These are phyloP conservation scores for Cryptococcus sp. DNA, from an alignment of 1,284 basidiomycete genomes.

Conservation along the genomic window DNA sequence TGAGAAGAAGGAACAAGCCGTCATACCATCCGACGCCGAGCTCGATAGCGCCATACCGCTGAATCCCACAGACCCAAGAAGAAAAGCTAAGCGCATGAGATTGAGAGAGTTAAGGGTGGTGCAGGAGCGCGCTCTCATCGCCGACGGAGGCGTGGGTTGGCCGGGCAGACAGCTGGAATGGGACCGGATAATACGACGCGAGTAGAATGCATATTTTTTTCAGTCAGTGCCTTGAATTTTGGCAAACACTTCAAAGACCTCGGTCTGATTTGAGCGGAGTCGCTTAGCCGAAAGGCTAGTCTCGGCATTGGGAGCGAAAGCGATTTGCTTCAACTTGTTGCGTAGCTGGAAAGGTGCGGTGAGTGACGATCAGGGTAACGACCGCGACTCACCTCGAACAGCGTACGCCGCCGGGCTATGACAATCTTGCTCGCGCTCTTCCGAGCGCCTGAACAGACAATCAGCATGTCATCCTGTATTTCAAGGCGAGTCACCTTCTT, in stretches of 20 bases:
- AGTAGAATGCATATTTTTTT: background rate
- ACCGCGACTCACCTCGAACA: constrained; percentile 19
- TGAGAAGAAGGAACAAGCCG: constrained; percentile 13
- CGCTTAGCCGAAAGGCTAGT: no score
- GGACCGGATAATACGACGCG: constrained; percentile 11
- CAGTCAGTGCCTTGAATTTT: no score
- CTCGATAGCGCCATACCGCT: constrained; percentile 57
- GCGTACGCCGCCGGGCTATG: background rate
- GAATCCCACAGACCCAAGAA: constrained; percentile 60
- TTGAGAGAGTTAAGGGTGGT: constrained; percentile 78
- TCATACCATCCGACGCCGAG: constrained; percentile 66
- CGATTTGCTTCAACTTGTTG: constrained; percentile 1
- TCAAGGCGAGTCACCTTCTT: constrained; percentile 48
- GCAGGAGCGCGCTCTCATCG: constrained; percentile 61
- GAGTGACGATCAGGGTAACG: background rate
- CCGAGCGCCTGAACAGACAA: no score
- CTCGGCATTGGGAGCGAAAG: no score
- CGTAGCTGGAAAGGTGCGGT: background rate
- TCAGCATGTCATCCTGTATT: no score
- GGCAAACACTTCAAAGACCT: no score
- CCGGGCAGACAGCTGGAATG: constrained; percentile 38
- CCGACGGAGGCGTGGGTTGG: constrained; percentile 40
- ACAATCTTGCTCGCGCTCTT: no score
- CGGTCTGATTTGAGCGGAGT: no score
- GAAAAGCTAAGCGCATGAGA: constrained; percentile 71